Evolutionary conservation across 2,329 filamentous ascomycete genomes (phyloP), one percentile per base, ranked within the genome.

Genomic region (Epichloe gansuensis): DNA sequence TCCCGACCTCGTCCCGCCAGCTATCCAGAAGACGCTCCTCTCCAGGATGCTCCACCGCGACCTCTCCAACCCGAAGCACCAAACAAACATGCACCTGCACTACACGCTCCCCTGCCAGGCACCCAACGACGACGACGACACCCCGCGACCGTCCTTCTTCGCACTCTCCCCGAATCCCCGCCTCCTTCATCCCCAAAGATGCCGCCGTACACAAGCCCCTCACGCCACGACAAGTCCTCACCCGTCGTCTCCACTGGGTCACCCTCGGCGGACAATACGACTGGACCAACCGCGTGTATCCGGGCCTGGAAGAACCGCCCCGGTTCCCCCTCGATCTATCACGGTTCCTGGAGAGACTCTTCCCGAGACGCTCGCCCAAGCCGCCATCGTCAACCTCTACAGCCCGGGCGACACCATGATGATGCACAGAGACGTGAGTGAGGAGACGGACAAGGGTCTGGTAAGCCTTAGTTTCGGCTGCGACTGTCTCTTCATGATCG

Each of bases 231-330:
- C 83, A 84, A 62, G 80, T 91, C 34, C 74, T 97, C 44, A 80
- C 83, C 53, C 86, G 84, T 57, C 91, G 88, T 56, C 77, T 97
- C 25, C 88, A 91, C 59, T 98, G 93, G 93, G 80, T 94, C 43
- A 97, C 91, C 0, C 78, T 98, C 3, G 93, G 93, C 48, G 91
- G 90, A 0, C 93, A 97, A 67, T 97, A 97, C 67, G 88, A 97
- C 71, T 97, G 91, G 93, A 94, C 90, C 0, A 80, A 81, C 53
- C 91, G 95, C 59, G 72, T 80, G 12, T 97, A 97, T 63, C 90
- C 91, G 0, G 66, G 73, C 9, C 75, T 11, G 28, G 8, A 77
- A n/a, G 55, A 66, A 3, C 83, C 86, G 1, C 88, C 88, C 0
- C 62, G 71, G 0, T 96, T 96, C 60, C 91, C 91, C 0, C 42